These are phyloP conservation scores for Plasmodium fragile DNA, from an alignment of 169 alveolate genomes.

Conservation along the genomic window DNA sequence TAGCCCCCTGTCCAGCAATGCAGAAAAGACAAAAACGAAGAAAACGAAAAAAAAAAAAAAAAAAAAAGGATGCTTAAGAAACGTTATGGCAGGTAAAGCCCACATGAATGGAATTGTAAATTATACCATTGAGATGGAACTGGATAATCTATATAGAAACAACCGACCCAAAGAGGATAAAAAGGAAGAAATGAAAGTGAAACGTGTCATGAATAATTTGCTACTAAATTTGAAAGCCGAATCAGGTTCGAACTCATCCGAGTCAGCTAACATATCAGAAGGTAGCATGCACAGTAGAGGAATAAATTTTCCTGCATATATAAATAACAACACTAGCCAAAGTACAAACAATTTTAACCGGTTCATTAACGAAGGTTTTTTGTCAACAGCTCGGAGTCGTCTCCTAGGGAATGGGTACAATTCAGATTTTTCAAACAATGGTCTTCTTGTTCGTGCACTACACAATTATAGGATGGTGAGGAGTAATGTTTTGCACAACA, in stretches of 20 bases:
- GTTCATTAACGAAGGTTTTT: not conserved
- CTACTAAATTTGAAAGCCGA: conserved; percentile 8
- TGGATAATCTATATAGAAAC: not conserved
- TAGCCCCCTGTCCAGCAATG: not conserved
- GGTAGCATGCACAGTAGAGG: not conserved
- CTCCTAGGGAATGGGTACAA: conserved; percentile 26
- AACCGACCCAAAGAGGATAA: not conserved
- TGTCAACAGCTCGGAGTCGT: not conserved
- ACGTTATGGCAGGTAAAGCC: not conserved
- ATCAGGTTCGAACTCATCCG: conserved; percentile 16
- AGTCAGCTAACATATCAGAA: not conserved
- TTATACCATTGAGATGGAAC: conserved; percentile 64
- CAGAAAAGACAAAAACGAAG: not conserved
- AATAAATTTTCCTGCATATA: not conserved
- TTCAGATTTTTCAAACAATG: conserved; percentile 16
- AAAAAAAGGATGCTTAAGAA: conserved; percentile 6
- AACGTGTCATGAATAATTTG: conserved; percentile 1
- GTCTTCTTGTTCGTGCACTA: conserved; percentile 1
- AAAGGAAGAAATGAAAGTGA: not conserved
- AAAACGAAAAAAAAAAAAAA: conserved; percentile 6
- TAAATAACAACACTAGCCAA: not conserved
- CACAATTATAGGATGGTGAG: conserved; percentile 35
- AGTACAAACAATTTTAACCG: not conserved
- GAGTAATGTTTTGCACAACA: conserved; percentile 7
- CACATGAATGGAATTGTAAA: conserved; percentile 63